A percentile compares a stretch with the other conserved stretches of the same genome.
These are phyloP conservation scores for Russula abietina DNA, from an alignment of 768 basidiomycete species.

Conservation along the genomic window DNA sequence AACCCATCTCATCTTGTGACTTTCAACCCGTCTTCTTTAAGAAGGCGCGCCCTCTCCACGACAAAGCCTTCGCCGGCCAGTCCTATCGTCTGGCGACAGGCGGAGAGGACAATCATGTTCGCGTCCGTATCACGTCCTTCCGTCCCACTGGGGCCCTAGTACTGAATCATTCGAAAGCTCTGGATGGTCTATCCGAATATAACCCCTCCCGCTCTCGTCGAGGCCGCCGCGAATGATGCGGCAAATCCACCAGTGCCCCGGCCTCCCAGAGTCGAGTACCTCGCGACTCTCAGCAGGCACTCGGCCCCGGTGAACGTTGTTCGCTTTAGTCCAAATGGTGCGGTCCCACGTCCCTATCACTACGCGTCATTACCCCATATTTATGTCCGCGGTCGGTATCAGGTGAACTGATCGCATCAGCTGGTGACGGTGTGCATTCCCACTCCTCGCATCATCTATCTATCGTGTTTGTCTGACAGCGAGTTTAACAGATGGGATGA, in stretches of 20 bases:
- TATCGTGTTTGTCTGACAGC: conserved; percentile 5
- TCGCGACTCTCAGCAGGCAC: conserved; percentile 89
- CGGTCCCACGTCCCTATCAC: conserved; percentile 25
- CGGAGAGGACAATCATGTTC: conserved; percentile 94
- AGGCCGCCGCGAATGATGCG: conserved; percentile 34
- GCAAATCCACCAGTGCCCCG: conserved; percentile 37
- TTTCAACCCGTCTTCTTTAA: conserved; percentile 84
- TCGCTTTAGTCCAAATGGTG: conserved; percentile 91
- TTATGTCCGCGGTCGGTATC: conserved; percentile 3
- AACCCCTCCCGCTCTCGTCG: conserved; percentile 53
- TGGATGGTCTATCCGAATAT: conserved; percentile 97
- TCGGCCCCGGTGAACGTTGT: conserved; percentile 96
- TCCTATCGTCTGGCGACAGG: conserved; percentile 90
- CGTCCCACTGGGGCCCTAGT: not conserved
- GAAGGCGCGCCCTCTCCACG: conserved; percentile 64
- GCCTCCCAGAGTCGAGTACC: conserved; percentile 89
- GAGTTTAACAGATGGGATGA: conserved; percentile 74
- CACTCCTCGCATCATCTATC: conserved; percentile 10
- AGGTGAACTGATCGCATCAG: conserved; percentile 93
- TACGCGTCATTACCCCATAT: conserved; percentile 4
- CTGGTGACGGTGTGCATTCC: conserved; percentile 79
- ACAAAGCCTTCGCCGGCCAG: conserved; percentile 55
- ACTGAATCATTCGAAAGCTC: conserved; percentile 42
- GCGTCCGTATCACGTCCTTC: conserved; percentile 52
- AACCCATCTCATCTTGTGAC: conserved; percentile 94